Conservation (phyloP, 768 basidiomycete species). For the Phaffia tasmanica region DNA sequence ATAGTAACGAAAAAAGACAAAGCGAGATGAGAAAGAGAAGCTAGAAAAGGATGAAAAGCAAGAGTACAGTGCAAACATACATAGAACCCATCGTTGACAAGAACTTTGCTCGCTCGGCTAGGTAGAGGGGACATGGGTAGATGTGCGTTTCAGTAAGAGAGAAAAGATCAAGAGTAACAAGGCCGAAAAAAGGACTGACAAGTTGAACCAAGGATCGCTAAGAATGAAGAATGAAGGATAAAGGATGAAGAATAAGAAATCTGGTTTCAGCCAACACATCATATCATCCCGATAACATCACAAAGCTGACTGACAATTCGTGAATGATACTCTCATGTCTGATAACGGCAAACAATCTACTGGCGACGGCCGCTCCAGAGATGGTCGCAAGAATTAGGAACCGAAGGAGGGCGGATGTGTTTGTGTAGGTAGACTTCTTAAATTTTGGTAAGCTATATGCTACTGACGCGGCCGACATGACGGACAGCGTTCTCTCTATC, state of each 20-base stretch:
- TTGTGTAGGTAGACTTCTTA: slow-evolving; percentile 52
- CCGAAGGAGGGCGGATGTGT: slow-evolving; percentile 80
- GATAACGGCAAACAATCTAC: slow-evolving; percentile 90
- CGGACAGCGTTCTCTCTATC: too few species aligned
- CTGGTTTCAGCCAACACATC: slow-evolving; percentile 4
- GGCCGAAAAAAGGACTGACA: slow-evolving; percentile 48
- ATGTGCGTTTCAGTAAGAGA: background rate
- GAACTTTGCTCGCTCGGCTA: slow-evolving; percentile 83
- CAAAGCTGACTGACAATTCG: slow-evolving; percentile 68
- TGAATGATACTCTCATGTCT: slow-evolving; percentile 99
- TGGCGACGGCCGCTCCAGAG: slow-evolving; percentile 86
- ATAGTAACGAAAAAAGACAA: background rate
- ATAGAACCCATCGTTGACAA: slow-evolving; percentile 90
- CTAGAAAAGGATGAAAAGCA: background rate
- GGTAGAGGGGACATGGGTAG: slow-evolving; percentile 5
- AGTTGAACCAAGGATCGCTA: slow-evolving; percentile 99
- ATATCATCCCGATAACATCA: background rate
- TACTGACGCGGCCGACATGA: background rate
- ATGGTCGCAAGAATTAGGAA: slow-evolving; percentile 83
- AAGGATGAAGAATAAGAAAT: slow-evolving; percentile 6
- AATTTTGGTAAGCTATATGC: slow-evolving; percentile 36
- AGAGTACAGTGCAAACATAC: slow-evolving; percentile 43
- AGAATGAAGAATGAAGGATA: background rate
- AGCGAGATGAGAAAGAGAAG: background rate
- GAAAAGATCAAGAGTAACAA: slow-evolving; percentile 24